Evolutionary conservation across 805 yeast species (phyloP).

Genomic region (Blastobotrys mokoenaii): DNA sequence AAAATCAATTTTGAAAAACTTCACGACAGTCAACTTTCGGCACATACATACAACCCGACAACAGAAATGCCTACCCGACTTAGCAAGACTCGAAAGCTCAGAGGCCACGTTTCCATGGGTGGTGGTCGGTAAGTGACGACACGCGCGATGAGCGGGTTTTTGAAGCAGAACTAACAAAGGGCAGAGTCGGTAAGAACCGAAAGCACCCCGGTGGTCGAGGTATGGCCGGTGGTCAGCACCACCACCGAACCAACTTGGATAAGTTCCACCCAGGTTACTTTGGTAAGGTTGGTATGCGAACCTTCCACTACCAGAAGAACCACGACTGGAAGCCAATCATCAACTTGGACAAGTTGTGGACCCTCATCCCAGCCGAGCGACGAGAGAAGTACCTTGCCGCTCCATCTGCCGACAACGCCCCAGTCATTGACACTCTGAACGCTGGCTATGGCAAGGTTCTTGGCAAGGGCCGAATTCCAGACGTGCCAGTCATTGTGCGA

Average conservation of each 20-base stretch:
- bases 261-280: constrained; percentile 99
- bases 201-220: constrained; percentile 99
- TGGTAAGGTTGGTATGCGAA: constrained; percentile 99
- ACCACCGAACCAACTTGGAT: constrained; percentile 99
- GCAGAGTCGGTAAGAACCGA: constrained; percentile 99
- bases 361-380: constrained; percentile 87
- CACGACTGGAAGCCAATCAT: constrained; percentile 97
- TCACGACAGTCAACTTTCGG: neutral
- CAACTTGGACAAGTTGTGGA: constrained; percentile 98
- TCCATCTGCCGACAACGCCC: constrained; percentile 83
- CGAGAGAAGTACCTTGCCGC: constrained; percentile 88
- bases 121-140: neutral
- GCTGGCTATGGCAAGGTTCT: constrained; percentile 99
- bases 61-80: constrained; percentile 90
- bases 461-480: constrained; percentile 98
- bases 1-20: too few species aligned
- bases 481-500: constrained; percentile 97
- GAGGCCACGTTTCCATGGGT: constrained; percentile 91
- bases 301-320: constrained; percentile 91
- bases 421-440: constrained; percentile 98
- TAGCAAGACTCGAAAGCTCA: constrained; percentile 99
- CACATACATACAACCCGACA: neutral
- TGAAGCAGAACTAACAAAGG: constrained; percentile 51
- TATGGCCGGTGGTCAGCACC: constrained; percentile 99
- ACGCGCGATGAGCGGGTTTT: neutral